Conservation (phyloP, 345 rosid species). For the Rhodomyrtus tomentosa region DNA sequence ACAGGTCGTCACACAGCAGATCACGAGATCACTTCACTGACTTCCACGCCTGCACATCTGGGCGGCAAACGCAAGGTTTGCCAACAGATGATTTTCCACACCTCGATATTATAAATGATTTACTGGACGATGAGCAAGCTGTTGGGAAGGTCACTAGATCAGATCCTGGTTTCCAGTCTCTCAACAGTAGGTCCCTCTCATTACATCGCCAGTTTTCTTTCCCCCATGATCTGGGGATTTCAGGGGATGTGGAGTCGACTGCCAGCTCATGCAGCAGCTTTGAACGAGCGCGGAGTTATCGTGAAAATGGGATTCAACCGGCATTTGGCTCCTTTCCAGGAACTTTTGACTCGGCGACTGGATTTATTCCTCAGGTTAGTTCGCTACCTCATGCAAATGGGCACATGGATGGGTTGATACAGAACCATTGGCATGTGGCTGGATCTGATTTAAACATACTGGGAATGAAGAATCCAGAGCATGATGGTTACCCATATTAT, state of each 20-base stretch:
- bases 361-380: slow-evolving; percentile 40
- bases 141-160: slow-evolving; percentile 14
- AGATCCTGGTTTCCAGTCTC: slow-evolving; percentile 10
- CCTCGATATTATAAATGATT: slow-evolving; percentile 83
- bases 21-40: slow-evolving; percentile 24
- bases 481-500: slow-evolving; percentile 36
- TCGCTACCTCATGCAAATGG: slow-evolving; percentile 32
- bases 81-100: slow-evolving; percentile 82
- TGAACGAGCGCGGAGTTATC: slow-evolving; percentile 49
- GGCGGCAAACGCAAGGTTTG: slow-evolving; percentile 38
- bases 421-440: slow-evolving; percentile 50
- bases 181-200: slow-evolving; percentile 22
- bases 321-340: slow-evolving; percentile 26
- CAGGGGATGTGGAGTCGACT: slow-evolving; percentile 26
- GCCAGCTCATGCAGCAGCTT: slow-evolving; percentile 44
- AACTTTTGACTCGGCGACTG: slow-evolving; percentile 28
- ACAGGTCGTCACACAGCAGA: slow-evolving; percentile 10
- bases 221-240: slow-evolving; percentile 32
- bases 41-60: slow-evolving; percentile 32
- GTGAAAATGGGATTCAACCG: slow-evolving; percentile 31
- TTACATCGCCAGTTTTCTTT: slow-evolving; percentile 44
- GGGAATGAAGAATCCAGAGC: slow-evolving; percentile 41
- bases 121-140: slow-evolving; percentile 75
- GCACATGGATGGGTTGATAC: slow-evolving; percentile 46
- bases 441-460: slow-evolving; percentile 46